Evolutionary conservation across 164 flowering plant species (phyloP).

Genomic region (Pachysandra terminalis): DNA sequence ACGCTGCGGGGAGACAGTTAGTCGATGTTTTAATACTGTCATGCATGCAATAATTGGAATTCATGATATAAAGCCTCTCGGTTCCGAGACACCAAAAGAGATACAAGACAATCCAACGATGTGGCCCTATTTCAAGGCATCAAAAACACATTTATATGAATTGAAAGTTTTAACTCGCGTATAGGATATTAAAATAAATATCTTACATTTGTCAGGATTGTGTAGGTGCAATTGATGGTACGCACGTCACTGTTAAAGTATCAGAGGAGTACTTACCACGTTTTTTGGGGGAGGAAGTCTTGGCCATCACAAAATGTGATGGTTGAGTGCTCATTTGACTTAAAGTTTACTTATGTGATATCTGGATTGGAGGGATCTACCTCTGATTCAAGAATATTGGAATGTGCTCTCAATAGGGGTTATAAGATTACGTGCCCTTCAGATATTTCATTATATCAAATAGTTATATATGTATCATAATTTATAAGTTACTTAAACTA

Average conservation of each 20-base stretch:
- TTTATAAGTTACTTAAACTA: background rate
- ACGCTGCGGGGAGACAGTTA: conserved; percentile 4
- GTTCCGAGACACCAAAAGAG: conserved; percentile 1
- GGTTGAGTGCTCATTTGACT: conserved; percentile 8
- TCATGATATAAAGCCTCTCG: conserved; percentile 11
- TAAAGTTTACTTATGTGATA: conserved; percentile 9
- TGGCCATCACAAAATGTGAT: conserved; percentile 11
- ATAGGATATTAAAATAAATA: too few relatives aligned
- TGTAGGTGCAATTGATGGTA: conserved; percentile 12
- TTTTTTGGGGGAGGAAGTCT: conserved; percentile 8
- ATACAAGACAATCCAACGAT: background rate
- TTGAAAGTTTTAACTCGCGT: background rate
- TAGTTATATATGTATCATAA: background rate
- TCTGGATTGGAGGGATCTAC: conserved; percentile 7
- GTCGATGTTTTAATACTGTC: conserved; percentile 9
- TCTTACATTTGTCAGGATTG: conserved; percentile 11
- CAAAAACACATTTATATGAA: background rate
- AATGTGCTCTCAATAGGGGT: conserved; percentile 4
- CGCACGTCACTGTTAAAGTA: conserved; percentile 15
- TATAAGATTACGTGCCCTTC: background rate
- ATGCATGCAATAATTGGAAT: conserved; percentile 4
- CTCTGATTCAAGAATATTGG: conserved; percentile 5
- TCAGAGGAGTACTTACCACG: background rate
- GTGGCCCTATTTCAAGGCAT: conserved; percentile 12
- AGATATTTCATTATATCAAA: background rate